These are phyloP conservation scores for Chrysoporthe deuterocubensis DNA, from an alignment of 2,329 filamentous ascomycete species.

Conservation along the genomic window DNA sequence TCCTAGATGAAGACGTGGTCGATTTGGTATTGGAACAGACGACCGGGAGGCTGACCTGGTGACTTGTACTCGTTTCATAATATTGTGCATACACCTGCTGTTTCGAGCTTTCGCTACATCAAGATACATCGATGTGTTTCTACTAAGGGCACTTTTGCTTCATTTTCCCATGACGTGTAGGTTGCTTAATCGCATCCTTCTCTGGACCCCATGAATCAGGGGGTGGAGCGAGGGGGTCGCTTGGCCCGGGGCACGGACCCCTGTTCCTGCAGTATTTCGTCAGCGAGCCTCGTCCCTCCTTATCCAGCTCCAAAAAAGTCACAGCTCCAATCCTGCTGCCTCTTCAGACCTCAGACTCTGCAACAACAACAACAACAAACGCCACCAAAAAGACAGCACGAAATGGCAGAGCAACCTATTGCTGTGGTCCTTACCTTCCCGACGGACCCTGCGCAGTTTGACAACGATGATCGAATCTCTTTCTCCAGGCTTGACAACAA, in stretches of 20 bases:
- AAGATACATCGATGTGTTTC: background rate
- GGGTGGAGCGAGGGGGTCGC: background rate
- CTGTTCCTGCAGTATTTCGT: constrained; percentile 18
- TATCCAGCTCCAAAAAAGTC: background rate
- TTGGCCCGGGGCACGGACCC: constrained; percentile 5
- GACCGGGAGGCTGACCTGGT: background rate
- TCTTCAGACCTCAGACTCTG: background rate
- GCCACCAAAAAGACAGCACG: background rate
- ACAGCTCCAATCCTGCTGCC: background rate
- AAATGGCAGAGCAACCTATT: constrained; percentile 29
- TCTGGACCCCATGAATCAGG: background rate
- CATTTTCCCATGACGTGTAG: background rate
- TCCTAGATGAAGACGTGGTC: background rate
- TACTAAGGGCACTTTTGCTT: background rate
- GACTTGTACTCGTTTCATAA: background rate
- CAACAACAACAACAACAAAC: background rate
- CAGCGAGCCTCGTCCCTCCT: background rate
- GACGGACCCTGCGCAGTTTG: constrained; percentile 69
- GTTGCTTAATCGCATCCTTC: too few relatives aligned
- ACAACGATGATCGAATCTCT: constrained; percentile 79
- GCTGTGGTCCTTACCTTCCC: constrained; percentile 52
- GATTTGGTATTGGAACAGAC: background rate
- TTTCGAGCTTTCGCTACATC: background rate
- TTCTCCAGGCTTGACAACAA: constrained; percentile 84
- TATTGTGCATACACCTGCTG: background rate